These are phyloP conservation scores for Thermomucor indicae-seudaticae DNA, from an alignment of 371 early-diverging fungal genomes.

Conservation along the genomic window DNA sequence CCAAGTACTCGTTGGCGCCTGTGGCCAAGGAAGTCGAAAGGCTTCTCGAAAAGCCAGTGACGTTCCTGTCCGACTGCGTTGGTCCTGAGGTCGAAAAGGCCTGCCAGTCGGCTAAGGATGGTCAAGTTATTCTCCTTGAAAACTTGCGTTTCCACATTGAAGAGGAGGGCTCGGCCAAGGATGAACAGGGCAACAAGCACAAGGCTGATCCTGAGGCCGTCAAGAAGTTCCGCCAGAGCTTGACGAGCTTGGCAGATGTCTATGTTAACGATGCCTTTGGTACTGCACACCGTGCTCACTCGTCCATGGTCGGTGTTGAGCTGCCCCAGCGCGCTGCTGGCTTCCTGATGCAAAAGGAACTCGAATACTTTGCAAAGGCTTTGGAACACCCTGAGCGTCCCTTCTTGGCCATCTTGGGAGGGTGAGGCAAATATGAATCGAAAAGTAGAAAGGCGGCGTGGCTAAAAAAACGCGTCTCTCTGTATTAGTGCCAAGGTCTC, in stretches of 20 bases:
- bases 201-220: slow-evolving; percentile 86
- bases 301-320: slow-evolving; percentile 96
- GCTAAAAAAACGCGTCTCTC: not conserved
- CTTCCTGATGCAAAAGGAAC: slow-evolving; percentile 98
- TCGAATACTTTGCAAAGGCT: slow-evolving; percentile 96
- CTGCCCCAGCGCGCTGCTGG: slow-evolving; percentile 92
- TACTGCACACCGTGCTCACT: slow-evolving; percentile 96
- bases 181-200: slow-evolving; percentile 82
- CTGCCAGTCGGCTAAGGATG: slow-evolving; percentile 71
- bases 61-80: slow-evolving; percentile 93
- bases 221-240: slow-evolving; percentile 84
- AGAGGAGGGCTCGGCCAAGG: slow-evolving; percentile 96
- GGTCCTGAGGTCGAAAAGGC: slow-evolving; percentile 84
- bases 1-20: slow-evolving; percentile 91
- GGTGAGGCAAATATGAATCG: slow-evolving; percentile 41
- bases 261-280: slow-evolving; percentile 99
- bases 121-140: slow-evolving; percentile 94
- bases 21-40: slow-evolving; percentile 84
- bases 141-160: slow-evolving; percentile 98
- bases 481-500: slow-evolving; percentile 87
- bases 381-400: slow-evolving; percentile 91
- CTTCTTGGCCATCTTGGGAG: slow-evolving; percentile 98
- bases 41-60: slow-evolving; percentile 81
- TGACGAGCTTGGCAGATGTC: slow-evolving; percentile 93
- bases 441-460: not conserved